Evolutionary conservation across 345 rosid species (phyloP).

Genomic region (Chamaenerion angustifolium): DNA sequence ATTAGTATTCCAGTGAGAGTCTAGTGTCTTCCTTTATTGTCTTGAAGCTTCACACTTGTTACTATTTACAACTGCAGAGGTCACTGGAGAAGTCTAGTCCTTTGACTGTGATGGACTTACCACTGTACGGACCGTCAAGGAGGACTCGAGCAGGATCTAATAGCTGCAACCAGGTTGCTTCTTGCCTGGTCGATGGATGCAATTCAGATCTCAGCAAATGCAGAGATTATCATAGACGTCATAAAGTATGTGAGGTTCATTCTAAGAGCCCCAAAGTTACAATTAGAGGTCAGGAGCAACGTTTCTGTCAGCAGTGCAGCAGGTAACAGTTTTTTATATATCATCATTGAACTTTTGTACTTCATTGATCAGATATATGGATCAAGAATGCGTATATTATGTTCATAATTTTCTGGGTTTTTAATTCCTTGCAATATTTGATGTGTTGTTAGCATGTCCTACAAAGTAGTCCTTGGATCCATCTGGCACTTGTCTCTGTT

Average conservation of each 20-base stretch:
- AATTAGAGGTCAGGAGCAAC: conserved; percentile 43
- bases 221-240: conserved; percentile 63
- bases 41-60: conserved; percentile 16
- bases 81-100: conserved; percentile 4
- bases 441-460: too few species aligned
- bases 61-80: conserved; percentile 12
- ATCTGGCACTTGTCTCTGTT: too few species aligned
- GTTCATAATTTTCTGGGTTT: too few species aligned
- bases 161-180: conserved; percentile 27
- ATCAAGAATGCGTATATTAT: too few species aligned
- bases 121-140: conserved; percentile 32
- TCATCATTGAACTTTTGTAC: background rate
- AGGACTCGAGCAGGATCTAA: conserved; percentile 28
- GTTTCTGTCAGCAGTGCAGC: conserved; percentile 88
- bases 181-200: conserved; percentile 74
- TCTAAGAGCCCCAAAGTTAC: conserved; percentile 49
- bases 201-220: conserved; percentile 49
- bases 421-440: too few species aligned
- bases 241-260: conserved; percentile 64
- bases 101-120: conserved; percentile 34
- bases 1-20: conserved; percentile 1
- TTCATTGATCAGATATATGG: background rate
- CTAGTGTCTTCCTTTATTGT: conserved; percentile 12
- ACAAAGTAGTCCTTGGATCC: too few species aligned
- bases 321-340: conserved; percentile 20